Conservation (phyloP, 352 stramenopile species). For the Phytophthora pseudosyringae region DNA sequence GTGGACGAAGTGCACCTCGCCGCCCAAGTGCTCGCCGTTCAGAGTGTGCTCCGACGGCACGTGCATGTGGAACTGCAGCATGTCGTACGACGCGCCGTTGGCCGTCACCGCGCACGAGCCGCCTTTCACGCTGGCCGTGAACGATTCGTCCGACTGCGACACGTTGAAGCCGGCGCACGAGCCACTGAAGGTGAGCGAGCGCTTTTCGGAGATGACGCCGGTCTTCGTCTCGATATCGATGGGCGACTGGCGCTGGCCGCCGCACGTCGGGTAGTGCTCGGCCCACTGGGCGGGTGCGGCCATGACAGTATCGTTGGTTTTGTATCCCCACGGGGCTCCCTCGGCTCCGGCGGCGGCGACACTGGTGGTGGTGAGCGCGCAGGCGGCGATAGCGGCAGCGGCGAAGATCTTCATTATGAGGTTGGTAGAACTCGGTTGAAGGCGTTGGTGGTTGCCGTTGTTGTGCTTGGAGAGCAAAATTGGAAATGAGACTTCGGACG, state of each 20-base stretch:
- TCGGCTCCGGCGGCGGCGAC: slow-evolving; percentile 1
- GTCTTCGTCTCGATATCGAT: slow-evolving; percentile 36
- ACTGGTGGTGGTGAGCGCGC: slow-evolving; percentile 10
- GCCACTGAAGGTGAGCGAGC: slow-evolving; percentile 31
- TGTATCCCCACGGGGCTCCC: slow-evolving; percentile 36
- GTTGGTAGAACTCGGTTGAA: background rate
- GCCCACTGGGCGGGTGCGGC: background rate
- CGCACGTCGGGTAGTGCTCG: slow-evolving; percentile 16
- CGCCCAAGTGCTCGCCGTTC: slow-evolving; percentile 37
- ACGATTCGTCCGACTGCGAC: slow-evolving; percentile 31
- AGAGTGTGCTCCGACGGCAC: slow-evolving; percentile 51
- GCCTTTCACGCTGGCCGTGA: slow-evolving; percentile 26
- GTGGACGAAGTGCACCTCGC: slow-evolving; percentile 58
- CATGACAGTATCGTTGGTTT: slow-evolving; percentile 15
- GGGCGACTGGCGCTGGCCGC: slow-evolving; percentile 37
- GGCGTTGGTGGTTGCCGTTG: background rate
- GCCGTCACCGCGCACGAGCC: slow-evolving; percentile 20
- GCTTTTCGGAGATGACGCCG: slow-evolving; percentile 6
- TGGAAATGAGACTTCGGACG: slow-evolving; percentile 7
- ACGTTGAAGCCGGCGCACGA: slow-evolving; percentile 33
- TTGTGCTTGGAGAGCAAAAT: slow-evolving; percentile 9
- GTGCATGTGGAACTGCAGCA: slow-evolving; percentile 51
- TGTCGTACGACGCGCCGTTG: slow-evolving; percentile 28
- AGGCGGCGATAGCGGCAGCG: slow-evolving; percentile 4
- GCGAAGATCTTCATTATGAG: slow-evolving; percentile 21